These are phyloP conservation scores for Hibiscus mutabilis DNA, from an alignment of 345 rosid species.

Conservation along the genomic window DNA sequence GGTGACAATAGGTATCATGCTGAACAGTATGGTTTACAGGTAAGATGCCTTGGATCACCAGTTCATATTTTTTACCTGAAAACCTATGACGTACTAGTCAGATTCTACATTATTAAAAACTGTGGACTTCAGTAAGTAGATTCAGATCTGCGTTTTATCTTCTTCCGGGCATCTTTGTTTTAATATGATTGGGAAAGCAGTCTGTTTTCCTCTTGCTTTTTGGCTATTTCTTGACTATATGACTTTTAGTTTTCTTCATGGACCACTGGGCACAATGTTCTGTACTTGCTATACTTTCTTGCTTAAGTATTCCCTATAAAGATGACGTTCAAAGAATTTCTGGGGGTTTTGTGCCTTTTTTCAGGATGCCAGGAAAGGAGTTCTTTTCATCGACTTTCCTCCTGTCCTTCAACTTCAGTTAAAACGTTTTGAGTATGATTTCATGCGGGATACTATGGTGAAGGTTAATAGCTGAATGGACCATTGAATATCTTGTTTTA, in stretches of 20 bases:
- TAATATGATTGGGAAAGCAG: background rate
- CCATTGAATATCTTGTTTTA: background rate
- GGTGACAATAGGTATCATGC: slow-evolving; percentile 71
- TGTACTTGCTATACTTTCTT: background rate
- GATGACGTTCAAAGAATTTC: background rate
- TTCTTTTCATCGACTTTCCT: slow-evolving; percentile 27
- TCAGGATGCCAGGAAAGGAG: slow-evolving; percentile 48
- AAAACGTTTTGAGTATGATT: slow-evolving; percentile 44
- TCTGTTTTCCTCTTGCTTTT: background rate
- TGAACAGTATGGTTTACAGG: slow-evolving; percentile 69
- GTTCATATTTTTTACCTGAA: background rate
- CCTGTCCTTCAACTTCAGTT: slow-evolving; percentile 42
- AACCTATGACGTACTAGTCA: background rate
- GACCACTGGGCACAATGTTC: background rate
- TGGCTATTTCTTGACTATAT: background rate
- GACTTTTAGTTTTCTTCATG: background rate
- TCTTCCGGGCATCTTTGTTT: background rate
- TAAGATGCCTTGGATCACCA: slow-evolving; percentile 14
- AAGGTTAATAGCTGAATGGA: slow-evolving; percentile 27
- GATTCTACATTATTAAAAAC: background rate
- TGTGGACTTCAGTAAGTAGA: background rate
- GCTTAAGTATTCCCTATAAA: background rate
- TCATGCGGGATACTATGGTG: slow-evolving; percentile 41
- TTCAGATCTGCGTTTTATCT: background rate
- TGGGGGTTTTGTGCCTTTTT: slow-evolving; percentile 5